Evolutionary conservation across 2,329 filamentous ascomycete genomes (phyloP).

Genomic region (Intubia oerlemansii): DNA sequence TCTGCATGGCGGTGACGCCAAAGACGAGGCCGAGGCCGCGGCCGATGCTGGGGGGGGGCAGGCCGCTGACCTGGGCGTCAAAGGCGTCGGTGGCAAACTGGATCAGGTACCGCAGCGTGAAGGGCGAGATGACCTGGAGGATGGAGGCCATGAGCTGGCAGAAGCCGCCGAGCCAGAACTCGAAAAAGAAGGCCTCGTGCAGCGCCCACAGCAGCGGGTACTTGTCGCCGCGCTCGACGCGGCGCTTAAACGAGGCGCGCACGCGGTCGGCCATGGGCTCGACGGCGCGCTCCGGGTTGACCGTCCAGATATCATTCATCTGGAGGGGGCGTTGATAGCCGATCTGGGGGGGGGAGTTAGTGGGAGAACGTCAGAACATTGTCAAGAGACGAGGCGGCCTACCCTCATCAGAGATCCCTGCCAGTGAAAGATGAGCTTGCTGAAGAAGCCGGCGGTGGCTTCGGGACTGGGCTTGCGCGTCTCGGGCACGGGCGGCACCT

Average conservation of each 20-base stretch:
- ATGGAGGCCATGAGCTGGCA: slow-evolving; percentile 55
- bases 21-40: slow-evolving; percentile 64
- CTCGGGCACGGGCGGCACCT: slow-evolving; percentile 31
- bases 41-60: slow-evolving; percentile 44
- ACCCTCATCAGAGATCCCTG: slow-evolving; percentile 63
- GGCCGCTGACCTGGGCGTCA: slow-evolving; percentile 28
- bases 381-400: too few relatives aligned
- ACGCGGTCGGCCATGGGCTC: slow-evolving; percentile 47
- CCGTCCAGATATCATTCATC: slow-evolving; percentile 66
- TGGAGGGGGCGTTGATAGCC: slow-evolving; percentile 76
- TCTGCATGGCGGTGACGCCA: slow-evolving; percentile 70
- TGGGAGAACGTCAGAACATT: too few relatives aligned
- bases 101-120: slow-evolving; percentile 70
- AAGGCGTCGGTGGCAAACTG: slow-evolving; percentile 67
- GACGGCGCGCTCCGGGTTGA: slow-evolving; percentile 63
- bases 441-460: slow-evolving; percentile 52
- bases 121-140: slow-evolving; percentile 66
- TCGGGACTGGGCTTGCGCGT: slow-evolving; percentile 39
- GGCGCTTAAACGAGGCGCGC: slow-evolving; percentile 43
- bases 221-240: slow-evolving; percentile 46
- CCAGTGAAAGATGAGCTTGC: slow-evolving; percentile 68
- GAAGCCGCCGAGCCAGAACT: slow-evolving; percentile 69
- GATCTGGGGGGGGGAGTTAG: slow-evolving; percentile 17
- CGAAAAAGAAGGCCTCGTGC: slow-evolving; percentile 65
- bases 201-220: slow-evolving; percentile 60